Base-by-base conservation (phyloP, 352 stramenopile species). In the Phytopythium mirpurense region DNA sequence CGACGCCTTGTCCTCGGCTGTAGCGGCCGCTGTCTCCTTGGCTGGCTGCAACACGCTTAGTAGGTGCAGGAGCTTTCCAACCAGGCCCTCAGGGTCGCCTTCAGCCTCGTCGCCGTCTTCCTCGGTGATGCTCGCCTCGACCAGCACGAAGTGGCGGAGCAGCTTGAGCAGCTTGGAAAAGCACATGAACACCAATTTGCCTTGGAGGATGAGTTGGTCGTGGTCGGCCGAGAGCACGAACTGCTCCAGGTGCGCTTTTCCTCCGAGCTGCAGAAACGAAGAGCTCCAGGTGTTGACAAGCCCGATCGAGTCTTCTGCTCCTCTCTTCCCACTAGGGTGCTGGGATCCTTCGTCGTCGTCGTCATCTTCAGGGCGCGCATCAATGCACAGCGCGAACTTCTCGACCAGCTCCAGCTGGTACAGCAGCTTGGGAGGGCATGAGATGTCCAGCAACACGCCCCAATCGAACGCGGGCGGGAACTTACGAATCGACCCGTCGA, bases 331-430 rank as follows among this genome's bases (percentile, higher is more conserved):
- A 18, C 47, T 42, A 14, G 4, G 24, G 1, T 18, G 45, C 7
- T 36, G 16, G 10, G 9, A 14, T 19, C 58, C 54, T 23, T 70
- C 48, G 11, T 56, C 37, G 19, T 56, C 37, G 19, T 68, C 59
- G 10, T 65, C 49, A 9, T 64, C 57, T 45, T 63, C 56, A 29
- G 54, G 50, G 3, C 54, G 55, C 18, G 45, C 57, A 57, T 75
- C 64, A 27, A 71, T 41, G 52, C 72, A 74, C 12, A 87, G 56
- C 18, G 73, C 73, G 40, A 86, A 85, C 40, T 69, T 70, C 47
- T 88, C 78, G 19, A 88, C 59, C 46, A 86, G 50, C 40, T 88
- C 77, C 4, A 88, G 63, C 48, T 87, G 78, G 50, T 88, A 88
- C 48, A 88, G 57, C 29, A 88, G 34, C 42, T 87, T 88, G 18